phyloP scores from a whole-genome alignment of 768 basidiomycete genomes.

The Heimioporus sp. region DNA sequence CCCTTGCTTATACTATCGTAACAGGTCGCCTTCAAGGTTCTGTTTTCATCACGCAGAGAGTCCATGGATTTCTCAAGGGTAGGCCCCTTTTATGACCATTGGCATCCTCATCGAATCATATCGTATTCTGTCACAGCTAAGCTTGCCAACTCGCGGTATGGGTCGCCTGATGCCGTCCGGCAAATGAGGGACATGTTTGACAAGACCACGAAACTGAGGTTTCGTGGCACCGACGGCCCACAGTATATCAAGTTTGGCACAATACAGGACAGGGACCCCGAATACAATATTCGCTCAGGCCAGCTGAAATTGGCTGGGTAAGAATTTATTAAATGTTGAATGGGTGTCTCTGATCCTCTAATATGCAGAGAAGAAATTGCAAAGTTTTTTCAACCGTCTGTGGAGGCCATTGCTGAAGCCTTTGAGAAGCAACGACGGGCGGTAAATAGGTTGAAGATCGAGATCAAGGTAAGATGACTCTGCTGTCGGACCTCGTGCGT shows the following conservation, averaged over 20 bases:
- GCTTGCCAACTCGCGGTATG: slow-evolving; percentile 29
- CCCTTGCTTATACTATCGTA: neutral
- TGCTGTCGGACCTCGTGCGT: neutral
- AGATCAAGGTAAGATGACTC: slow-evolving; percentile 17
- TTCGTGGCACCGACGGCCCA: slow-evolving; percentile 33
- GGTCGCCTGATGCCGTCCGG: slow-evolving; percentile 27
- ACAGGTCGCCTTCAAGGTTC: slow-evolving; percentile 40
- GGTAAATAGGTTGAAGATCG: slow-evolving; percentile 20
- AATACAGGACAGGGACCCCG: slow-evolving; percentile 31
- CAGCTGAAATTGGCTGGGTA: slow-evolving; percentile 39
- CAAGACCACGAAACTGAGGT: slow-evolving; percentile 36
- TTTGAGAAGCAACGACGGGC: slow-evolving; percentile 28
- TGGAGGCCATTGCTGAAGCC: slow-evolving; percentile 33
- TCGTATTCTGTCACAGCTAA: slow-evolving; percentile 17
- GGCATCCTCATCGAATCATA: neutral
- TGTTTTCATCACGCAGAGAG: slow-evolving; percentile 33
- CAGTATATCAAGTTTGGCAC: slow-evolving; percentile 42
- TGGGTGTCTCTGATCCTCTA: neutral
- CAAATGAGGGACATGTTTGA: slow-evolving; percentile 36
- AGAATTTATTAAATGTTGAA: too few species aligned
- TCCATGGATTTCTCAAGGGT: slow-evolving; percentile 29
- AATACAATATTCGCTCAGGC: slow-evolving; percentile 36
- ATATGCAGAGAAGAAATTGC: slow-evolving; percentile 33
- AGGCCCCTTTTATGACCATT: neutral
- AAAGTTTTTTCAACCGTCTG: slow-evolving; percentile 42